These are phyloP conservation scores for Sutorius eximius DNA, from an alignment of 1,284 basidiomycete species.

Conservation along the genomic window DNA sequence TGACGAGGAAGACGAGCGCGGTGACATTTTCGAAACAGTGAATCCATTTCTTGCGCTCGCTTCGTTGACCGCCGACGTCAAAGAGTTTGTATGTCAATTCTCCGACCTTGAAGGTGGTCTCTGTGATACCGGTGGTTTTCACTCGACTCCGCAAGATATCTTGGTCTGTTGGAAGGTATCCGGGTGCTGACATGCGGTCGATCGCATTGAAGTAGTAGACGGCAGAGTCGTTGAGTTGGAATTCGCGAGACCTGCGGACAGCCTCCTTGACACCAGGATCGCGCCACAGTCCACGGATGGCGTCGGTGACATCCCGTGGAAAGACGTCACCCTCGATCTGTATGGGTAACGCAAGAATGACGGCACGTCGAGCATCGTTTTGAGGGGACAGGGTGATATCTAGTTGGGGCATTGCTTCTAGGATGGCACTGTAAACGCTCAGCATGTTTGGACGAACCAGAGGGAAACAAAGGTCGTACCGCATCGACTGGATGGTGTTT, in stretches of 20 bases:
- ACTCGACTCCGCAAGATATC: slow-evolving; percentile 94
- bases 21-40: slow-evolving; percentile 98
- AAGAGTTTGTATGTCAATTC: slow-evolving; percentile 91
- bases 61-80: slow-evolving; percentile 94
- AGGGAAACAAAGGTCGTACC: slow-evolving; percentile 44
- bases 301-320: slow-evolving; percentile 77
- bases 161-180: slow-evolving; percentile 89
- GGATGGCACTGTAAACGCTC: slow-evolving; percentile 64
- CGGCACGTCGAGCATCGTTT: slow-evolving; percentile 75
- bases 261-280: slow-evolving; percentile 86
- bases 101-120: slow-evolving; percentile 92
- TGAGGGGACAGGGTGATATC: slow-evolving; percentile 61
- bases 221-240: slow-evolving; percentile 96
- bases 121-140: slow-evolving; percentile 96
- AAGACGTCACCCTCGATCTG: slow-evolving; percentile 86
- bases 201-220: slow-evolving; percentile 95
- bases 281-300: slow-evolving; percentile 85
- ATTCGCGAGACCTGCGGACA: slow-evolving; percentile 84
- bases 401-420: slow-evolving; percentile 80
- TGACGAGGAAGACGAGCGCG: slow-evolving; percentile 91
- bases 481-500: slow-evolving; percentile 96
- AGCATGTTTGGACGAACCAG: not conserved
- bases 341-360: slow-evolving; percentile 78
- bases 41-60: slow-evolving; percentile 94
- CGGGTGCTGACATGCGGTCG: slow-evolving; percentile 74